Evolutionary conservation across 2,329 filamentous ascomycete genomes (phyloP).

Genomic region (Alternaria dauci): DNA sequence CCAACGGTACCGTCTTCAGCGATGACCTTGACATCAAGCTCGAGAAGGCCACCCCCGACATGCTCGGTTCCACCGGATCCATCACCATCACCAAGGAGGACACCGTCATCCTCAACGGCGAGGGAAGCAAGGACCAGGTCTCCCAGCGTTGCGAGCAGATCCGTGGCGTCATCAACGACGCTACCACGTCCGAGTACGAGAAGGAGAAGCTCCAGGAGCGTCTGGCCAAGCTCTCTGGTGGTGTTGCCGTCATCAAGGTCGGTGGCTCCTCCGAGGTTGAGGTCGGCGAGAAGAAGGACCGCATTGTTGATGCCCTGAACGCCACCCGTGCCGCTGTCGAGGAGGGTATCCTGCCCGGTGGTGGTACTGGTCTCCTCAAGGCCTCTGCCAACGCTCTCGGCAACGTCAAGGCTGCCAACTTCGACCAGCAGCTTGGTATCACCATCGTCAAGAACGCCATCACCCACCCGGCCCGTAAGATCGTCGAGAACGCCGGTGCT

Average conservation of each 20-base stretch:
- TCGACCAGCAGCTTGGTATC: conserved; percentile 98
- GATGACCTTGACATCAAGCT: conserved; percentile 99
- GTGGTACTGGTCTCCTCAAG: conserved; percentile 98
- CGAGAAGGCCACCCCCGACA: conserved; percentile 94
- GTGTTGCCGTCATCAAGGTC: conserved; percentile 99
- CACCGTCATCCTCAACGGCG: conserved; percentile 97
- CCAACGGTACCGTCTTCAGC: conserved; percentile 96
- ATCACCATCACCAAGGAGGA: conserved; percentile 99
- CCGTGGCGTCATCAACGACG: conserved; percentile 93
- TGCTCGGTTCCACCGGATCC: conserved; percentile 95
- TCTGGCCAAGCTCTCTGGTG: conserved; percentile 97
- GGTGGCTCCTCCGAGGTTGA: conserved; percentile 97
- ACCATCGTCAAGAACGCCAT: conserved; percentile 98
- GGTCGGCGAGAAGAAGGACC: conserved; percentile 99
- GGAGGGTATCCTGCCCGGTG: conserved; percentile 98
- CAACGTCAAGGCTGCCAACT: conserved; percentile 88
- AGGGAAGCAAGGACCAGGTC: conserved; percentile 93
- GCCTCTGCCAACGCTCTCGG: conserved; percentile 87
- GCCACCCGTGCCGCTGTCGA: conserved; percentile 97
- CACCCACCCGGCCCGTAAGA: conserved; percentile 90
- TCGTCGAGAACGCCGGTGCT: conserved; percentile 96
- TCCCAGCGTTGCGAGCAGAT: conserved; percentile 98
- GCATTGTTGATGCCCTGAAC: conserved; percentile 97
- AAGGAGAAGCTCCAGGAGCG: conserved; percentile 99
- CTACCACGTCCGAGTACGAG: conserved; percentile 97